Evolutionary conservation across 495 filamentous ascomycete species (phyloP).

Genomic region (Penicillium dipodomyicola): DNA sequence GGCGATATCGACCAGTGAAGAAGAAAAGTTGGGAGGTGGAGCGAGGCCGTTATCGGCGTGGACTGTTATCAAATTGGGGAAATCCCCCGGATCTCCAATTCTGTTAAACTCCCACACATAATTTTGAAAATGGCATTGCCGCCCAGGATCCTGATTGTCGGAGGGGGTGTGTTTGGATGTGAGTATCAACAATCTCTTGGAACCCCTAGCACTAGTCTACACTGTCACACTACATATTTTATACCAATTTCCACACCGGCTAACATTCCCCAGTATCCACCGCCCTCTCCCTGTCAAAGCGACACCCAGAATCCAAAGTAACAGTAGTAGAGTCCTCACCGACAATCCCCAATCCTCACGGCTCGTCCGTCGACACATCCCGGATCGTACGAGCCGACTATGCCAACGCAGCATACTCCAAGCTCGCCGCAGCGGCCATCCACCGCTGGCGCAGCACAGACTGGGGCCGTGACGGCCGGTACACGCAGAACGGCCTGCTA

Average conservation of each 20-base stretch:
- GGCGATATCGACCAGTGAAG: background rate
- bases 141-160: constrained; percentile 66
- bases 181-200: constrained; percentile 17
- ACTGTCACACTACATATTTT: constrained; percentile 1
- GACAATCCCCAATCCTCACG: constrained; percentile 68
- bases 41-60: constrained; percentile 11
- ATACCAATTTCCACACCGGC: constrained; percentile 12
- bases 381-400: constrained; percentile 85
- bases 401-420: constrained; percentile 65
- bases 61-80: constrained; percentile 3
- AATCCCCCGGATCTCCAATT: background rate
- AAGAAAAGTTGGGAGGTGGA: constrained; percentile 13
- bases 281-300: constrained; percentile 59
- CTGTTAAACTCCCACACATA: constrained; percentile 1
- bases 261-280: constrained; percentile 52
- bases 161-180: constrained; percentile 76
- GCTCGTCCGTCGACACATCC: constrained; percentile 70
- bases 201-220: background rate
- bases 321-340: constrained; percentile 66
- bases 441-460: constrained; percentile 65
- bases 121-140: constrained; percentile 37
- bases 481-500: constrained; percentile 72
- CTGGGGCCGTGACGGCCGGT: constrained; percentile 64
- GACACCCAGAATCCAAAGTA: constrained; percentile 55
- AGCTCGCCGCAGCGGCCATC: constrained; percentile 66